Evolutionary conservation across 495 filamentous ascomycete species (phyloP).

Genomic region (Penicillium herquei): DNA sequence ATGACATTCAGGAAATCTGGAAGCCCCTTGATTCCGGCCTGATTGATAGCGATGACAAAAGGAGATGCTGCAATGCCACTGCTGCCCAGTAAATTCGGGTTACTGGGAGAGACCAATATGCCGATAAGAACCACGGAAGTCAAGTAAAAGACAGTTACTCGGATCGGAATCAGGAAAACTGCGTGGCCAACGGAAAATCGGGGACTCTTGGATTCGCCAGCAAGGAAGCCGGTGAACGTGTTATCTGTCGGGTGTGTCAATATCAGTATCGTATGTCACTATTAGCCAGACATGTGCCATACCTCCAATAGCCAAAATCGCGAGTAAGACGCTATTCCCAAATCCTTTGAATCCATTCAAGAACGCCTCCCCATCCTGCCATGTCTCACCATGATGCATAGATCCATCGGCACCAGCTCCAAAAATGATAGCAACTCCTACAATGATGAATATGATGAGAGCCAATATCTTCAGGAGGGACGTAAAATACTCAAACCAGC

Average conservation of each 20-base stretch:
- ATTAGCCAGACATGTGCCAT: not conserved
- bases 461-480: constrained; percentile 31
- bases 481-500: constrained; percentile 30
- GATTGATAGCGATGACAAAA: constrained; percentile 33
- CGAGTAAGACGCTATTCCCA: constrained; percentile 17
- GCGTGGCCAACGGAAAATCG: constrained; percentile 27
- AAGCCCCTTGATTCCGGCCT: constrained; percentile 24
- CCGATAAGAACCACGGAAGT: constrained; percentile 24
- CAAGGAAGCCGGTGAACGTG: constrained; percentile 4
- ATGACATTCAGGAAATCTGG: constrained; percentile 28
- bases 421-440: constrained; percentile 23
- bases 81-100: constrained; percentile 22
- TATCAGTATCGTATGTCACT: not conserved
- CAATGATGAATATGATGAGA: constrained; percentile 29
- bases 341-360: constrained; percentile 34
- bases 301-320: constrained; percentile 20
- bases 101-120: constrained; percentile 26
- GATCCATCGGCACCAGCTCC: constrained; percentile 29
- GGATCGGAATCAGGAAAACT: constrained; percentile 27
- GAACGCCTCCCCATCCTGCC: constrained; percentile 20
- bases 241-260: not conserved
- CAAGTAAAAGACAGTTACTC: constrained; percentile 32
- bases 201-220: constrained; percentile 19
- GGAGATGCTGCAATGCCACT: constrained; percentile 28
- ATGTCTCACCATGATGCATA: constrained; percentile 28